A percentile compares a stretch with the other conserved stretches of the same genome.
phyloP scores from a whole-genome alignment of 495 filamentous ascomycete genomes.

The Penicillium riverlandense region DNA sequence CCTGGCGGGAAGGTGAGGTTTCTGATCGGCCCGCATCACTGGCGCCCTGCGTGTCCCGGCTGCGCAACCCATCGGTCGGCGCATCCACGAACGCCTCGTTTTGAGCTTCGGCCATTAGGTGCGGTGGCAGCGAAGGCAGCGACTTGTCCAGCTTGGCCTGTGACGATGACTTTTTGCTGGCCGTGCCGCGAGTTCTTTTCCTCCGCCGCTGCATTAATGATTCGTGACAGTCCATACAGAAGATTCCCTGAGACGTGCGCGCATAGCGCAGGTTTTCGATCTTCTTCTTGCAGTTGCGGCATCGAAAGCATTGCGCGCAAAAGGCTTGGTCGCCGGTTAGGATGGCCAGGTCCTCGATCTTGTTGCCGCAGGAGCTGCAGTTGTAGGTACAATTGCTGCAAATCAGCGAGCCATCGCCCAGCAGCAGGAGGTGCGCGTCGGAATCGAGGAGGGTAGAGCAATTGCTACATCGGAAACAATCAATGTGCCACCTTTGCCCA shows the following conservation, averaged over 20 bases:
- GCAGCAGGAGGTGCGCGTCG: slow-evolving; percentile 92
- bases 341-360: slow-evolving; percentile 98
- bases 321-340: slow-evolving; percentile 98
- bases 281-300: slow-evolving; percentile 95
- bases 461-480: slow-evolving; percentile 98
- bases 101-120: slow-evolving; percentile 58
- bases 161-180: slow-evolving; percentile 46
- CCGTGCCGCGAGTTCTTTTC: slow-evolving; percentile 67
- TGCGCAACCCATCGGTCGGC: slow-evolving; percentile 48
- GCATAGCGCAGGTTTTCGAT: slow-evolving; percentile 99
- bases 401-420: slow-evolving; percentile 95
- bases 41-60: slow-evolving; percentile 13
- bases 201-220: slow-evolving; percentile 92
- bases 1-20: slow-evolving; percentile 5
- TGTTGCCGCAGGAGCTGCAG: slow-evolving; percentile 93
- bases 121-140: slow-evolving; percentile 82
- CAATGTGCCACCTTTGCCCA: slow-evolving; percentile 98
- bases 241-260: slow-evolving; percentile 94
- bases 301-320: slow-evolving; percentile 94
- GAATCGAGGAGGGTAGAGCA: slow-evolving; percentile 95
- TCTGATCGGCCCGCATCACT: slow-evolving; percentile 2
- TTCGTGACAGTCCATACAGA: slow-evolving; percentile 99
- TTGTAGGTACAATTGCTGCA: slow-evolving; percentile 99
- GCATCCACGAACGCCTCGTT: slow-evolving; percentile 59
- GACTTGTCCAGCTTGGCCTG: slow-evolving; percentile 84